Conservation (phyloP, 768 basidiomycete genomes). For the Lactarius indigo region DNA sequence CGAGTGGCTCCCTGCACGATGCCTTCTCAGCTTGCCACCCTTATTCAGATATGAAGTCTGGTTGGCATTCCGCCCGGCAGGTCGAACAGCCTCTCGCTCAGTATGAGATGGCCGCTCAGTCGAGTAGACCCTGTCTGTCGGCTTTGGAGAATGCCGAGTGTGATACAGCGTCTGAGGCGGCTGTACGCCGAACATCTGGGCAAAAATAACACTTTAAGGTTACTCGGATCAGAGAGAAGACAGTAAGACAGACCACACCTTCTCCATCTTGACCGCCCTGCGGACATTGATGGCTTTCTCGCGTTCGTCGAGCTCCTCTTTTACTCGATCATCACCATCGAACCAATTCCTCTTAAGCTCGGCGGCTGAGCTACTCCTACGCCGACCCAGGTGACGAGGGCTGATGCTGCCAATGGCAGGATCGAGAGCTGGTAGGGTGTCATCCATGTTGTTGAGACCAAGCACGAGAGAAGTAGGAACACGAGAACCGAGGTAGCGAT, state of each 20-base stretch:
- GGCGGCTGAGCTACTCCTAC: constrained; percentile 53
- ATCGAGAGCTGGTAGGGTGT: constrained; percentile 34
- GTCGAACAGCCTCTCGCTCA: constrained; percentile 18
- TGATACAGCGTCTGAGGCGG: constrained; percentile 80
- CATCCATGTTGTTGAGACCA: constrained; percentile 38
- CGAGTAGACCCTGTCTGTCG: constrained; percentile 13
- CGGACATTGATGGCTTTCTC: constrained; percentile 81
- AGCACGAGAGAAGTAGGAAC: constrained; percentile 69
- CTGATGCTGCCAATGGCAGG: constrained; percentile 23
- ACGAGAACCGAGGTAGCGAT: constrained; percentile 81
- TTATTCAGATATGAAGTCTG: constrained; percentile 45
- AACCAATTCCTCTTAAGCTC: constrained; percentile 47
- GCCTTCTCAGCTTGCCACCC: constrained; percentile 38
- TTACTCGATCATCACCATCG: constrained; percentile 57
- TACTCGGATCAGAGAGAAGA: not conserved
- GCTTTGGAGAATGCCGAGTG: constrained; percentile 49
- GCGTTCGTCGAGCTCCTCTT: constrained; percentile 63
- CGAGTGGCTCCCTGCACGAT: constrained; percentile 41
- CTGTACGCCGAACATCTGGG: constrained; percentile 74
- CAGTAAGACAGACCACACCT: constrained; percentile 52
- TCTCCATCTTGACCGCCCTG: constrained; percentile 84
- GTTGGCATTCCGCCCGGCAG: constrained; percentile 41
- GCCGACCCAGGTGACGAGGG: constrained; percentile 37
- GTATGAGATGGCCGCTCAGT: constrained; percentile 4
- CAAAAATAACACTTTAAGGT: not conserved